Base-by-base conservation (phyloP, 768 basidiomycete genomes). In the Paxillus ammoniavirescens region DNA sequence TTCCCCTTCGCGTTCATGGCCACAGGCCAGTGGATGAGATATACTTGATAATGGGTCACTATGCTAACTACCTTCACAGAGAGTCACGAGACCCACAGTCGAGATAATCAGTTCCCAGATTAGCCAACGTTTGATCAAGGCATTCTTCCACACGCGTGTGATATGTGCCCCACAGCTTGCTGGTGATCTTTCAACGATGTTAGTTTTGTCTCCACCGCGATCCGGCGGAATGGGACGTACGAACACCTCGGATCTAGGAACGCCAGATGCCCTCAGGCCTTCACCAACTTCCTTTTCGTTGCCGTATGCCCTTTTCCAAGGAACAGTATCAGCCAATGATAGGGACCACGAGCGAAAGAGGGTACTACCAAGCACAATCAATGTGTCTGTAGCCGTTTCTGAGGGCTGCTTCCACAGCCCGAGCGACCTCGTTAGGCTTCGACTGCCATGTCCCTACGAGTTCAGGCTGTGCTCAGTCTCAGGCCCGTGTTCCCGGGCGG, bases 241-340 rank as follows among this genome's bases (percentile, higher is more conserved):
- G 64, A 83, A 87, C 59, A 89, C 76, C 59, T 94, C 87, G 14
- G 81, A 79, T 58, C 93, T 79, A 26, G 86, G 84, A 21, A 93
- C 78, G 28, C 90, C 93, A 53, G 86, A 87, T 33, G 78, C 81
- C 58, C 78, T 83, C 64, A 95, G 82, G 10, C 91, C 93, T 56
- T 84, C 79, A 6, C 91, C 93, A 14, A 94, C 91, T 58, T 89
- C 85, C 62, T 83, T 82, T 68, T 93, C 91, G 65, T 93, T 93
- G 51, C 79, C 79, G 62, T 88, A 87, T 50, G 73, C 77, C 86
- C 83, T 73, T 55, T 42, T 18, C 13, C 53, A 33, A 53, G 26
- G 28, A 47, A 42, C 56, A 26, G 13, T 47, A 36, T 66, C 65
- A 62, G 58, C 66, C 67, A 6, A 35, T 36, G 10, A 2, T 15